A percentile compares a stretch with the other conserved stretches of the same genome.
These are phyloP conservation scores for Brassica juncea DNA, from an alignment of 345 rosid genomes.

Conservation along the genomic window DNA sequence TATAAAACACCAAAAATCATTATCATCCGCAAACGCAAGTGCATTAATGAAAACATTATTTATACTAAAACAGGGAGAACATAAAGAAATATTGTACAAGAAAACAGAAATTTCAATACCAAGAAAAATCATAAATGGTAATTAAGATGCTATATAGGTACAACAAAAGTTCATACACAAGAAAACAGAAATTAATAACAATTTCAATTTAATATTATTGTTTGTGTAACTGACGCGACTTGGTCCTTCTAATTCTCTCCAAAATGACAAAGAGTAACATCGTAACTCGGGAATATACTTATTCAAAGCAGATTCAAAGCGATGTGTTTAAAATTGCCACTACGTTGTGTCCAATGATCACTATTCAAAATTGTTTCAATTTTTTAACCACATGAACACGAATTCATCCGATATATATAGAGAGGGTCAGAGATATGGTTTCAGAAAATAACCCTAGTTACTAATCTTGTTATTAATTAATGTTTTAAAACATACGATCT, in stretches of 20 bases:
- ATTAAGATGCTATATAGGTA: neutral
- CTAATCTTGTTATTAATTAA: neutral
- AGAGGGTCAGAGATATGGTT: neutral
- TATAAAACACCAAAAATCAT: too few species aligned
- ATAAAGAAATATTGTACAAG: neutral
- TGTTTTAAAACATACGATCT: neutral
- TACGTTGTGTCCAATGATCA: neutral
- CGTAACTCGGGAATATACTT: neutral
- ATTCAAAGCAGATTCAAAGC: neutral
- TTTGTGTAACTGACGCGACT: conserved; percentile 21
- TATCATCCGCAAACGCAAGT: neutral
- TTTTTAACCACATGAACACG: neutral
- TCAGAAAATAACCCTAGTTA: neutral
- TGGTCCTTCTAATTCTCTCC: neutral
- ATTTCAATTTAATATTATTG: neutral
- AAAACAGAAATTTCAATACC: neutral
- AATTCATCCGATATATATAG: neutral
- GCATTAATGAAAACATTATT: neutral
- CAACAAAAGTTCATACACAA: neutral
- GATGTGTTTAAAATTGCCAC: neutral
- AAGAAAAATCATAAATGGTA: neutral
- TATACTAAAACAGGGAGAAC: neutral
- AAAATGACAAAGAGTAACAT: neutral
- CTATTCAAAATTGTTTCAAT: neutral
- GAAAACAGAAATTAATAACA: neutral